A percentile compares a stretch with the other conserved stretches of the same genome.
Conservation (phyloP, 371 early-diverging fungal species). For the Pancytospora philotis region DNA sequence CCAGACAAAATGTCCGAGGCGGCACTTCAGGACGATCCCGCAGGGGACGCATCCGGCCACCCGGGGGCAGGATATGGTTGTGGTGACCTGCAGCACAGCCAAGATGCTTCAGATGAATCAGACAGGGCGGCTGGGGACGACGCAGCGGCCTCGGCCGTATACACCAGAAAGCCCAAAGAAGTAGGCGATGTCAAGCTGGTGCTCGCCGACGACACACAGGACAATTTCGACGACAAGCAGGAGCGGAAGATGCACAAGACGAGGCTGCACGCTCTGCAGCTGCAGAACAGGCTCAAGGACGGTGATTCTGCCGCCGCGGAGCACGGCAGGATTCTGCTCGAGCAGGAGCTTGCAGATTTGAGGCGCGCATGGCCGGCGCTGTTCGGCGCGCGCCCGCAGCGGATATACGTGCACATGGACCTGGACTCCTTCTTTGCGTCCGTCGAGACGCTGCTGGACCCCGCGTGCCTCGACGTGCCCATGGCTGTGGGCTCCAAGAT, state of each 20-base stretch:
- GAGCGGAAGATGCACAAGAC: constrained; percentile 17
- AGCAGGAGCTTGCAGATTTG: not conserved
- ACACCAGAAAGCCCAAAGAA: no score
- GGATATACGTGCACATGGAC: constrained; percentile 64
- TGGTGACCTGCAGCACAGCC: no score
- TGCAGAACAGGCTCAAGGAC: not conserved
- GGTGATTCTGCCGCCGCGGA: not conserved
- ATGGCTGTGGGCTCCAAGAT: constrained; percentile 48
- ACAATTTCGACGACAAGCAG: constrained; percentile 25
- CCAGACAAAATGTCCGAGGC: no score
- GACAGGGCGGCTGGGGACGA: no score
- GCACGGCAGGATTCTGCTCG: not conserved
- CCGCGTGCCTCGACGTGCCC: constrained; percentile 61
- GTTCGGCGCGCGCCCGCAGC: constrained; percentile 3
- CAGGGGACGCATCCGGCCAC: no score
- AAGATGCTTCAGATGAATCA: no score
- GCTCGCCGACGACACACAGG: not conserved
- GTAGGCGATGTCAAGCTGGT: not conserved
- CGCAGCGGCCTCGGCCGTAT: no score
- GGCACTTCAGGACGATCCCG: no score
- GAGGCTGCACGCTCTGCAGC: constrained; percentile 8
- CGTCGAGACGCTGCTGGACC: constrained; percentile 66
- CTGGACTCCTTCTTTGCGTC: constrained; percentile 83
- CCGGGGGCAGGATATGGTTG: no score
- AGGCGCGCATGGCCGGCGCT: constrained; percentile 28